These are phyloP conservation scores for Glebionis coronaria DNA, from an alignment of 129 eudicot genomes.

Conservation along the genomic window DNA sequence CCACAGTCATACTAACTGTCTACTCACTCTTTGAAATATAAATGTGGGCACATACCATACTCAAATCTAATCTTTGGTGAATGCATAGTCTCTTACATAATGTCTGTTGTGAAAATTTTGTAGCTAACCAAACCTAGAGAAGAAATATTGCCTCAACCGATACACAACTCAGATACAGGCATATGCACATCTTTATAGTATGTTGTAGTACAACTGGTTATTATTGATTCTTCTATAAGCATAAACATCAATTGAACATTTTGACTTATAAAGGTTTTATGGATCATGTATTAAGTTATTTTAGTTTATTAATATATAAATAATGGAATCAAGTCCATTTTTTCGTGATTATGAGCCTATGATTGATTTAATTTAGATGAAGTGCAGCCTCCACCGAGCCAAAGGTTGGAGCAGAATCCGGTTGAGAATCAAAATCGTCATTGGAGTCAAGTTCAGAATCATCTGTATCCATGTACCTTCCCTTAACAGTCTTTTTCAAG, in stretches of 20 bases:
- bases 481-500: slow-evolving; percentile 33
- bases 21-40: neutral
- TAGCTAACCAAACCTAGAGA: slow-evolving; percentile 2
- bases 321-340: too few relatives aligned
- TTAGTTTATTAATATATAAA: too few relatives aligned
- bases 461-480: slow-evolving; percentile 25
- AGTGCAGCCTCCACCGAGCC: slow-evolving; percentile 30
- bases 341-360: too few relatives aligned
- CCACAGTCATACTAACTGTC: slow-evolving; percentile 46
- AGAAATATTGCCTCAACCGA: neutral
- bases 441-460: slow-evolving; percentile 26
- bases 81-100: slow-evolving; percentile 6
- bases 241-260: too few relatives aligned
- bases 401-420: slow-evolving; percentile 27
- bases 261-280: too few relatives aligned
- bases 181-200: neutral
- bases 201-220: slow-evolving; percentile 2
- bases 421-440: slow-evolving; percentile 33
- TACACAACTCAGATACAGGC: neutral
- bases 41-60: neutral
- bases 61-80: neutral
- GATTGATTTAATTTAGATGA: too few relatives aligned
- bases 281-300: too few relatives aligned
- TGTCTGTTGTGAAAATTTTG: slow-evolving; percentile 5
- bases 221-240: neutral